phyloP scores from a whole-genome alignment of 305 asterid genomes.

The Fraxinus floribunda region DNA sequence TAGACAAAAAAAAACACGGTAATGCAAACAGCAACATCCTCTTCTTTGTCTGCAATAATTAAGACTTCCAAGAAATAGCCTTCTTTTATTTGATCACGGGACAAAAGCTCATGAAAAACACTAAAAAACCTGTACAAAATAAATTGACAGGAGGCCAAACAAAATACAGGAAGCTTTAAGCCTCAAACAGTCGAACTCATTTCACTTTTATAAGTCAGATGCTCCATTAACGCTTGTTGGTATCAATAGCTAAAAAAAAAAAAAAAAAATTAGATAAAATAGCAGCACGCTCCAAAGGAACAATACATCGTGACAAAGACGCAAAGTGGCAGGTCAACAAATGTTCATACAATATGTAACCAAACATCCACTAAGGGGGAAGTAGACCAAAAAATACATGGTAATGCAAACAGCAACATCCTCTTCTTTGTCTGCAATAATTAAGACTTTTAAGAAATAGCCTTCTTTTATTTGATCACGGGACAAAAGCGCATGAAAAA shows the following conservation, averaged over 20 bases:
- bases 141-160: background rate
- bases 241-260: background rate
- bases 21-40: background rate
- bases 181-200: background rate
- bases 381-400: slow-evolving; percentile 1
- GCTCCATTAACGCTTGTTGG: background rate
- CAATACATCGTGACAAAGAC: background rate
- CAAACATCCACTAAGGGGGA: background rate
- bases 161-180: background rate
- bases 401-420: background rate
- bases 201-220: background rate
- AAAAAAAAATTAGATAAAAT: slow-evolving; percentile 4
- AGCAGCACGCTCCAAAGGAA: background rate
- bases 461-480: background rate
- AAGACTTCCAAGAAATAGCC: background rate
- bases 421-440: background rate
- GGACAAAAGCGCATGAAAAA: background rate
- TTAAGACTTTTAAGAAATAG: background rate
- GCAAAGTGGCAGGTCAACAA: slow-evolving; percentile 14
- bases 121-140: background rate
- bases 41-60: background rate
- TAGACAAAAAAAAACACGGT: slow-evolving; percentile 5
- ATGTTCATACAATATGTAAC: background rate
- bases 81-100: background rate
- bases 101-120: background rate